These are phyloP conservation scores for Cryptosporidium xiaoi DNA, from an alignment of 169 alveolate genomes.

Conservation along the genomic window DNA sequence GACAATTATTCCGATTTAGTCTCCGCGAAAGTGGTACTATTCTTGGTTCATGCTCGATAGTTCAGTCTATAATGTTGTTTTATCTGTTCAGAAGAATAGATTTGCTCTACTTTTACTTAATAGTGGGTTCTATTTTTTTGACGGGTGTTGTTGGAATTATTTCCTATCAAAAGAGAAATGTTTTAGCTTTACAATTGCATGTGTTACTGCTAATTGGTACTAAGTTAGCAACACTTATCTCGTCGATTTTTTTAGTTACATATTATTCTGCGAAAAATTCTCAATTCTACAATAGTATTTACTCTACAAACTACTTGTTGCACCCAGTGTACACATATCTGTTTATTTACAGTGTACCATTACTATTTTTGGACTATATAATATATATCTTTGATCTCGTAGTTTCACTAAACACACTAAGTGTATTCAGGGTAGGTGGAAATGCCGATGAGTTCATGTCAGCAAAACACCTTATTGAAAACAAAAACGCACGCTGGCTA, in stretches of 20 bases:
- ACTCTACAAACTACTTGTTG: background rate
- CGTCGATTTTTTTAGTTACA: background rate
- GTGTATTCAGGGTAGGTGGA: conserved; percentile 18
- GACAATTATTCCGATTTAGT: background rate
- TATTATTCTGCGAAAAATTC: conserved; percentile 1
- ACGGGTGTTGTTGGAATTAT: conserved; percentile 2
- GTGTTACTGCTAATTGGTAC: background rate
- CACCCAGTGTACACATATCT: conserved; percentile 5
- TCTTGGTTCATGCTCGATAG: background rate
- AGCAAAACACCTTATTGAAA: background rate
- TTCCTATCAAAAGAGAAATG: conserved; percentile 2
- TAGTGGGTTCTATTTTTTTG: background rate
- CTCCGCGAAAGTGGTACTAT: conserved; percentile 16
- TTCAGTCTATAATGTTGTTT: background rate
- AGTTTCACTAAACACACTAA: conserved; percentile 8
- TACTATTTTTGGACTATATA: background rate
- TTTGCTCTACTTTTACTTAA: background rate
- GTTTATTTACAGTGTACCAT: background rate
- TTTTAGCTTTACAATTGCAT: conserved; percentile 1
- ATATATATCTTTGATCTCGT: background rate
- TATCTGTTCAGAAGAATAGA: background rate
- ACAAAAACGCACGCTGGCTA: conserved; percentile 1
- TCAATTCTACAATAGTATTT: background rate
- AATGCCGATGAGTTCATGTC: conserved; percentile 8
- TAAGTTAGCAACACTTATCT: background rate